A percentile compares a stretch with the other conserved stretches of the same genome.
phyloP scores from a whole-genome alignment of 148 eudicot species.

The Vaccinium myrtillus region DNA sequence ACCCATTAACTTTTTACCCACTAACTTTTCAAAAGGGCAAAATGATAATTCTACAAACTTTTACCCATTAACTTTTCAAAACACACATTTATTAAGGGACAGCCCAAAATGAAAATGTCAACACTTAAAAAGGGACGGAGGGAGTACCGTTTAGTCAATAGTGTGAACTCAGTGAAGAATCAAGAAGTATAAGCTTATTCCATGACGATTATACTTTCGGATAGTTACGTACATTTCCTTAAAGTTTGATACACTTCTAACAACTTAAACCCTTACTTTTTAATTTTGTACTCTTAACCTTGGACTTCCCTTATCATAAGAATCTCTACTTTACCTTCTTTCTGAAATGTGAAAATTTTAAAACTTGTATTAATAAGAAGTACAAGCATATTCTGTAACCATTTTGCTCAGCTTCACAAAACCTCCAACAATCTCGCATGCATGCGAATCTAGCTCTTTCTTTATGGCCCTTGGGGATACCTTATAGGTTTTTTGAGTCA shows the following conservation, averaged over 20 bases:
- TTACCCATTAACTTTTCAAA: no score
- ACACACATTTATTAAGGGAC: no score
- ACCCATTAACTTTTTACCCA: no score
- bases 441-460: neutral
- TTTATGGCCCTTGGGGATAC: neutral
- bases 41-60: no score
- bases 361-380: neutral
- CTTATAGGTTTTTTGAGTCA: neutral
- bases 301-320: neutral
- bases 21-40: no score
- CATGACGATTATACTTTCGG: neutral
- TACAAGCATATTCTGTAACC: slow-evolving; percentile 9
- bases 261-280: neutral
- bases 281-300: neutral
- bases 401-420: neutral
- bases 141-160: no score
- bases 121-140: no score
- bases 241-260: neutral
- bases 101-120: no score
- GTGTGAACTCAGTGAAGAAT: neutral
- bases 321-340: neutral
- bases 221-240: neutral
- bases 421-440: neutral
- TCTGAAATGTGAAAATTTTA: neutral
- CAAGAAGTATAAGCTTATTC: neutral